Conservation (phyloP, 1,284 basidiomycete species). For the Heliocybe sulcata region DNA sequence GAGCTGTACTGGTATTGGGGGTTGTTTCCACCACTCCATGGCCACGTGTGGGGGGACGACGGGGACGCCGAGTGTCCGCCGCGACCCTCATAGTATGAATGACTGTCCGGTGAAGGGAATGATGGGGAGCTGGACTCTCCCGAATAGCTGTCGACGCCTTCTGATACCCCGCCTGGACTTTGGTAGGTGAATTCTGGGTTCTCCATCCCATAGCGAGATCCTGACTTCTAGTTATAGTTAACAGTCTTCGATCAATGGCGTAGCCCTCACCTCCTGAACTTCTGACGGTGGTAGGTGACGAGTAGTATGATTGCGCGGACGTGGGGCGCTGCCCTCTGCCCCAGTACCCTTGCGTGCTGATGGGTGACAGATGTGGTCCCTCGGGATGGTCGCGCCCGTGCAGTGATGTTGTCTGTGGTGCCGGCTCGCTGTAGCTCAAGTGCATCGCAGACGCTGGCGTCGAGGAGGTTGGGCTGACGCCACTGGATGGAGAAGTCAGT, state of each 20-base stretch:
- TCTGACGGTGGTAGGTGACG: background rate
- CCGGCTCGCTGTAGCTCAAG: background rate
- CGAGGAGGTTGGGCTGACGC: background rate
- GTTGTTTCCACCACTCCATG: background rate
- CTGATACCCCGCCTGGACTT: background rate
- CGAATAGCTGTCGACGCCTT: background rate
- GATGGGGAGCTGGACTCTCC: background rate
- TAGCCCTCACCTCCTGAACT: background rate
- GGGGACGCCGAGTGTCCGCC: background rate
- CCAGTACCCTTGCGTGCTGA: background rate
- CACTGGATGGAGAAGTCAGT: background rate
- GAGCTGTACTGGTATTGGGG: background rate
- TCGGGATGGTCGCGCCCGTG: background rate
- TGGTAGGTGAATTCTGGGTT: background rate
- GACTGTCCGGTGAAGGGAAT: background rate
- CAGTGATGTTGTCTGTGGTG: background rate
- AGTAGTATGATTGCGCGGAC: background rate
- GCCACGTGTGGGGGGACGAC: background rate
- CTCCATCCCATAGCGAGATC: background rate
- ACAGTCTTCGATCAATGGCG: background rate
- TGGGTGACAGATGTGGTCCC: background rate
- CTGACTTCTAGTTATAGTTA: background rate
- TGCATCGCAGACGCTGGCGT: background rate
- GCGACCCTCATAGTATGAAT: background rate
- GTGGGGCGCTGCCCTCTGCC: background rate